A percentile compares a stretch with the other conserved stretches of the same genome.
Evolutionary conservation across 148 eudicot genomes (phyloP).

Genomic region (Cornus controversa): DNA sequence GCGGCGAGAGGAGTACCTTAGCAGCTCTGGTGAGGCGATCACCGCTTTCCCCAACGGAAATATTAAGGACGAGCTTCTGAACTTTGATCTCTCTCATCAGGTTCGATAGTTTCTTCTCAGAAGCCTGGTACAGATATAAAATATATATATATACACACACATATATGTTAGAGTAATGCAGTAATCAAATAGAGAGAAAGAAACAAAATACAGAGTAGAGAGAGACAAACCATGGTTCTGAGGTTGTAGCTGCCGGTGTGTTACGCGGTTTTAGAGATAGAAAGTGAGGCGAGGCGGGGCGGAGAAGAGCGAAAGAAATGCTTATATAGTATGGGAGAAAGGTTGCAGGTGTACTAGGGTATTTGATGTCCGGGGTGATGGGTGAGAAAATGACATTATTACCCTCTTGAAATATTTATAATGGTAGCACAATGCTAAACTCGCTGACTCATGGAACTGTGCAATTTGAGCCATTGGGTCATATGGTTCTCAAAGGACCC

Average conservation of each 20-base stretch:
- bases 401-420: not conserved
- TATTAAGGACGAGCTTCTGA: conserved; percentile 76
- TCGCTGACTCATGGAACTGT: too few species aligned
- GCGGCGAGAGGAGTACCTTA: conserved; percentile 41
- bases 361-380: not conserved
- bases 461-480: too few species aligned
- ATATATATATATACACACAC: too few species aligned
- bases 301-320: not conserved
- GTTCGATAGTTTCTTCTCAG: conserved; percentile 68
- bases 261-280: not conserved
- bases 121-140: conserved; percentile 35
- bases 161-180: not conserved
- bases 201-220: not conserved
- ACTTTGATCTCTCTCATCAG: conserved; percentile 82
- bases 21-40: conserved; percentile 77
- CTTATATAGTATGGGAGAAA: not conserved
- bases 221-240: not conserved
- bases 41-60: conserved; percentile 76
- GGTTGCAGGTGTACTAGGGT: not conserved
- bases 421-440: too few species aligned
- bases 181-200: too few species aligned
- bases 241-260: not conserved
- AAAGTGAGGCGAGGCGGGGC: not conserved
- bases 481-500: too few species aligned
- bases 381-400: not conserved